Percentiles rank a stretch among this genome's conserved stretches.
phyloP scores from a whole-genome alignment of 352 stramenopile genomes.

The Globisporangium recalcitrans region DNA sequence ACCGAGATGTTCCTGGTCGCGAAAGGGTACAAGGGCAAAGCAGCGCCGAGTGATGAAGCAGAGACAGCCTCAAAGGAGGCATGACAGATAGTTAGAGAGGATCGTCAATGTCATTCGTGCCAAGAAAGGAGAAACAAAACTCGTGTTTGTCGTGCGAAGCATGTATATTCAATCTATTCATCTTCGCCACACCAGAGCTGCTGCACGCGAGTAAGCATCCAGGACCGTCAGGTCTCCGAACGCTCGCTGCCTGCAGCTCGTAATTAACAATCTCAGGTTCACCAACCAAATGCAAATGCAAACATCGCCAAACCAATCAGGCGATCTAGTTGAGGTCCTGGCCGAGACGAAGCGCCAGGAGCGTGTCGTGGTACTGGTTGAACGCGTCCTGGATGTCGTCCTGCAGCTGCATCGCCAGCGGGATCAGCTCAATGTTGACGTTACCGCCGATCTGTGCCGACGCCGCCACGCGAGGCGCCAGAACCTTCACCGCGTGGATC shows the following conservation, averaged over 20 bases:
- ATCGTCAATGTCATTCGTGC: not conserved
- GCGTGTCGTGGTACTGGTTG: conserved; percentile 89
- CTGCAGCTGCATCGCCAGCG: conserved; percentile 86
- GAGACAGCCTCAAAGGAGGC: not conserved
- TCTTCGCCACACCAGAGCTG: conserved; percentile 2
- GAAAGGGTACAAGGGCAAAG: conserved; percentile 49
- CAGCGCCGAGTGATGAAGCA: not conserved
- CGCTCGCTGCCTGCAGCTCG: not conserved
- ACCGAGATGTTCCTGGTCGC: conserved; percentile 84
- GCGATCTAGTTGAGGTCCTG: conserved; percentile 71
- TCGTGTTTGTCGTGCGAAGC: conserved; percentile 1
- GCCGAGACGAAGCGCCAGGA: conserved; percentile 77
- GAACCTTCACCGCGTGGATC: conserved; percentile 87
- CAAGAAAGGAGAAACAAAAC: not conserved
- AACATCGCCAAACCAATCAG: not conserved
- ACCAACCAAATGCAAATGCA: conserved; percentile 4
- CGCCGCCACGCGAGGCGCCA: conserved; percentile 74
- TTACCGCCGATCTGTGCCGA: conserved; percentile 84
- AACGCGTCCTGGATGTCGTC: conserved; percentile 89
- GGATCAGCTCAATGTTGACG: conserved; percentile 86
- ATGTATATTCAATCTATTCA: conserved; percentile 21
- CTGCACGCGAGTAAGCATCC: not conserved
- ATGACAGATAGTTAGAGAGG: not conserved
- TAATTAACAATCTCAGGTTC: conserved; percentile 2
- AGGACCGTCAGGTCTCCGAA: not conserved